Evolutionary conservation across 1,284 basidiomycete species (phyloP), one percentile per base, ranked within the genome.

Genomic region (Fomitopsis schrenkii): DNA sequence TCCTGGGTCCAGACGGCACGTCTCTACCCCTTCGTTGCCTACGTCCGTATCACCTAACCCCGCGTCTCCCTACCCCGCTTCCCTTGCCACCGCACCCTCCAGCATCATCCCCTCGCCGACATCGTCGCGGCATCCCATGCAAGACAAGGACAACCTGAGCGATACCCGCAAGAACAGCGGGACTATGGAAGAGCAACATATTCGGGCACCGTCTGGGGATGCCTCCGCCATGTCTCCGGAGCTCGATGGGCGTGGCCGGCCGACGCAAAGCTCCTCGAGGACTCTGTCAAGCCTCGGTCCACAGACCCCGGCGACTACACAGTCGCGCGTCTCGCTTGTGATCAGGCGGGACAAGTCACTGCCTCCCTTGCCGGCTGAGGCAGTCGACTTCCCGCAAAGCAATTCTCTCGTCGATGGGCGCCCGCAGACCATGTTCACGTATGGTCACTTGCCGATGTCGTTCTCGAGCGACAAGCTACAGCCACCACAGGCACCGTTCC

Each of bases 31-130:
- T 28, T 89, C 88, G 28, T 75, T 91, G 53, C 82, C 84, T 7
- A 84, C 85, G 26, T 78, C 80, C 58, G 71, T 78, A 42, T 85
- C 86, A 22, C 82, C 85, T 45, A 87, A 83, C 61, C 76, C 77
- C 26, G 70, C 81, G 59, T 80, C 80, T 48, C 77, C 79, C 57
- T 75, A 80, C 67, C 85, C 84, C 73, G 80, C 87, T 73, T 87
- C 88, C 57, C 84, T 88, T 61, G 81, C 86, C 60, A 88, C 88
- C 53, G 86, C 87, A 66, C 84, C 88, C 33, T 88, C 89, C 65
- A 91, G 86, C 72, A 73, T 85, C 61, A 75, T 90, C 59, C 88
- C 90, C 45, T 90, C 88, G 61, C 89, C 89, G 46, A 83, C 84
- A 60, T 89, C 87, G 64, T 87, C 84, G 62, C 85, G 85, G 63